Percentiles rank a stretch among this genome's conserved stretches.
phyloP scores from a whole-genome alignment of 108 stramenopile species.

The Thalassiosira profunda region DNA sequence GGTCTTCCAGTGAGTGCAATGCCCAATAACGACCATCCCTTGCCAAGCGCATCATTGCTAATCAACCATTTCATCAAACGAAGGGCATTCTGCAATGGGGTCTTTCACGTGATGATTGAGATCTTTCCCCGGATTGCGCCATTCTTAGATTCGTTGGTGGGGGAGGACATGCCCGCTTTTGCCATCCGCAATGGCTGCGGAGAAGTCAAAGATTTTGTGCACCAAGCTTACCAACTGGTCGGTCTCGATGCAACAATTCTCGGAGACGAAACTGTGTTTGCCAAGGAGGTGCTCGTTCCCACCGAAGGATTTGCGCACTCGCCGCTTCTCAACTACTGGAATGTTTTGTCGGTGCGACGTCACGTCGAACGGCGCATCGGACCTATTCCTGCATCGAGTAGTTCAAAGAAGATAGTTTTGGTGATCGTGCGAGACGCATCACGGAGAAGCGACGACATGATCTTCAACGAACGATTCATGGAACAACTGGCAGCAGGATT shows the following conservation, averaged over 20 bases:
- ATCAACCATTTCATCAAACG: no score
- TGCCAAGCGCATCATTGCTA: no score
- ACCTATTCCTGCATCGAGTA: not conserved
- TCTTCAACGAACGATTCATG: not conserved
- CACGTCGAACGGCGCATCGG: not conserved
- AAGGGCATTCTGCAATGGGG: not conserved
- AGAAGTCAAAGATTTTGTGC: not conserved
- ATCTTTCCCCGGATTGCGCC: slow-evolving; percentile 2
- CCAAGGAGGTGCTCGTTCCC: not conserved
- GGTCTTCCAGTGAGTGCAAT: no score
- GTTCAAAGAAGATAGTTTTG: slow-evolving; percentile 9
- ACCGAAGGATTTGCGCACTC: slow-evolving; percentile 1
- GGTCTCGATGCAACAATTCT: not conserved
- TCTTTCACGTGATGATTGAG: slow-evolving; percentile 1
- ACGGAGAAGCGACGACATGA: not conserved
- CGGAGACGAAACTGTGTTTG: not conserved
- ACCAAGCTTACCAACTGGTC: not conserved
- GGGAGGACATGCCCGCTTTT: not conserved
- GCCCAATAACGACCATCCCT: no score
- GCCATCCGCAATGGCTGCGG: not conserved
- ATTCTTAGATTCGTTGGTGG: slow-evolving; percentile 2
- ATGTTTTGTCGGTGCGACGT: not conserved
- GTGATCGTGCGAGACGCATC: slow-evolving; percentile 6
- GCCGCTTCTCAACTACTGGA: slow-evolving; percentile 6
- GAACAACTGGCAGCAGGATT: not conserved